Evolutionary conservation across 2,329 filamentous ascomycete species (phyloP).

Genomic region (Fusarium stilboides): DNA sequence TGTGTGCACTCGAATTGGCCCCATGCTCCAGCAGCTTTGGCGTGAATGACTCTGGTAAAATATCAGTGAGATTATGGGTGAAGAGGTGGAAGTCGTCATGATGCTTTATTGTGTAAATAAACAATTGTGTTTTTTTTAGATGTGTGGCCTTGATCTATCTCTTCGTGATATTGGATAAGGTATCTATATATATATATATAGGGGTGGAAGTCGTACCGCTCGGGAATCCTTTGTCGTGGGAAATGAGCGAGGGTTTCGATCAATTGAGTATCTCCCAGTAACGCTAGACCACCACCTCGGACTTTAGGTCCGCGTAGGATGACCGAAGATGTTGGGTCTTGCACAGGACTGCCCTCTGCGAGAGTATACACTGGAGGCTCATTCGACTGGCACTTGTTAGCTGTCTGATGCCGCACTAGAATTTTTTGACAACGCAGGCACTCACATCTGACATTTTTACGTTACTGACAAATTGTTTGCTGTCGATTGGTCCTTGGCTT

Average conservation of each 20-base stretch:
- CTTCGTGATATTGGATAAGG: no score
- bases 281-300: not conserved
- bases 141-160: no score
- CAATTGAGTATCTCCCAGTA: slow-evolving; percentile 13
- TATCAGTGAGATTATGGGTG: not conserved
- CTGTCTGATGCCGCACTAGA: not conserved
- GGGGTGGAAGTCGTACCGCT: not conserved
- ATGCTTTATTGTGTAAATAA: no score
- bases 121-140: no score
- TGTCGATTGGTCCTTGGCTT: not conserved
- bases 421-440: no score
- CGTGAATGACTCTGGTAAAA: slow-evolving; percentile 7
- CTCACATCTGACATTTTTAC: slow-evolving; percentile 5
- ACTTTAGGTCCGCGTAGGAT: not conserved
- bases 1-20: slow-evolving; percentile 15
- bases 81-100: not conserved
- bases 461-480: not conserved
- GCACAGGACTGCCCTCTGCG: slow-evolving; percentile 8
- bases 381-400: not conserved
- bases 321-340: slow-evolving; percentile 10
- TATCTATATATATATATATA: no score
- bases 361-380: slow-evolving; percentile 12
- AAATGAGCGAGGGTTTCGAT: slow-evolving; percentile 19
- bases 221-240: slow-evolving; percentile 10
- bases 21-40: slow-evolving; percentile 19